Evolutionary conservation across 2,329 filamentous ascomycete genomes (phyloP).

Genomic region (Aspergillus proliferans): DNA sequence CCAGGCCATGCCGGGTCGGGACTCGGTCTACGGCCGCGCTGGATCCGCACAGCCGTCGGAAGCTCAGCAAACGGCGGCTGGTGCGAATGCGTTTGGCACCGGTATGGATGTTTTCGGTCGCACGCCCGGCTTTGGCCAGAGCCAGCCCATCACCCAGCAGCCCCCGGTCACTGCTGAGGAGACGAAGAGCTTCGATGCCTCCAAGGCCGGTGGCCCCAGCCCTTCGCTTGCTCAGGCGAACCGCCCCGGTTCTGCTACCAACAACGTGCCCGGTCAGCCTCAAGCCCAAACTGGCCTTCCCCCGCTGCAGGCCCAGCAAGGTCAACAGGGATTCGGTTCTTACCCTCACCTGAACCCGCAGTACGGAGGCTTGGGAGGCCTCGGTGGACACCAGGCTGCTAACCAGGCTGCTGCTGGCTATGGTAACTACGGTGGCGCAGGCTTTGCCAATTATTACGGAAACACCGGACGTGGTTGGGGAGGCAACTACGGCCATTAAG

Average conservation of each 20-base stretch:
- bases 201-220: constrained; percentile 54
- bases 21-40: constrained; percentile 56
- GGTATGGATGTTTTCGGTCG: constrained; percentile 57
- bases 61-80: constrained; percentile 45
- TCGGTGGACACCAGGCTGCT: constrained; percentile 37
- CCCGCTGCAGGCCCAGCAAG: constrained; percentile 48
- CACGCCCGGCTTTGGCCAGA: constrained; percentile 51
- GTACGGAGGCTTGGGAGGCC: constrained; percentile 43
- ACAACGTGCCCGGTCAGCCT: constrained; percentile 50
- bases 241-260: constrained; percentile 58
- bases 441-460: constrained; percentile 40
- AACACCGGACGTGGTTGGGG: constrained; percentile 41
- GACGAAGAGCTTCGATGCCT: constrained; percentile 53
- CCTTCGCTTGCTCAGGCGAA: constrained; percentile 57
- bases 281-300: constrained; percentile 47
- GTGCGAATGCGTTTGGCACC: constrained; percentile 43
- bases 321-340: constrained; percentile 51
- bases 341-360: constrained; percentile 52
- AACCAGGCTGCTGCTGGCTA: constrained; percentile 39
- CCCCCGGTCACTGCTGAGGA: constrained; percentile 46
- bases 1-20: constrained; percentile 41
- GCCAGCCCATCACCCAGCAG: constrained; percentile 48
- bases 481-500: constrained; percentile 43
- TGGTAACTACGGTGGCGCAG: constrained; percentile 37
- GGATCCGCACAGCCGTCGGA: constrained; percentile 53